Evolutionary conservation across 2,329 filamentous ascomycete species (phyloP), one percentile per base, ranked within the genome.

Genomic region (Alternaria infectoria): DNA sequence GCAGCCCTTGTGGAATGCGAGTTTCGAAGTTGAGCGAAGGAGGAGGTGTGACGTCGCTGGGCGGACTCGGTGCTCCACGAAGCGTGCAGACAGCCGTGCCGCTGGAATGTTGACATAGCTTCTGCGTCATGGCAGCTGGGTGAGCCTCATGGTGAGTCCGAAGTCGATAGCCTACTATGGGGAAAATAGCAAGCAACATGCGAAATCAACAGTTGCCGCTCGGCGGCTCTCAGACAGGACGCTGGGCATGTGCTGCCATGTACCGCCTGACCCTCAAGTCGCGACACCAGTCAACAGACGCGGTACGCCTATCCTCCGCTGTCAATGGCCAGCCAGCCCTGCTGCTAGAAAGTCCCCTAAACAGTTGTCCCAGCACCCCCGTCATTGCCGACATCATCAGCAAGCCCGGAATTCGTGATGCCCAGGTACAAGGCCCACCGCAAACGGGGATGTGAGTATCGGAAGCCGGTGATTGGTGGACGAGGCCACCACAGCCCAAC

Each of bases 331-430:
- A 56, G 47, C 17, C 46, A 49, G 49, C 28, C 30, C 13, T 52
- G 57, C 61, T 63, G 56, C 62, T 49, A 55, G 13, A 51, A 23
- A 61, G 66, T 68, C 69, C 68, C 70, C 64, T 60, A 64, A 57
- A 51, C 62, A 44, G 30, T 25, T 56, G 54, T 49, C 57, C 64
- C 64, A 65, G 63, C 62, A 40, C 12, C 44, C 28, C 68, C 59
- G 57, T 66, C 63, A 62, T 60, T 62, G 54, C 59, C 69, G 64
- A 69, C 70, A 70, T 65, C 64, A 65, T 67, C 57, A 62, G 49
- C 49, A 45, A 19, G 17, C 17, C 43, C 43, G 13, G 28, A 15
- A 32, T 32, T 25, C 49, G 17, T 43, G 65, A 65, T 69, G 8
- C 56, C 25, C 23, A 66, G 43, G 12, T 19, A 32, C 49, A 10